These are phyloP conservation scores for Daldinia loculata DNA, from an alignment of 495 filamentous ascomycete species.

Conservation along the genomic window DNA sequence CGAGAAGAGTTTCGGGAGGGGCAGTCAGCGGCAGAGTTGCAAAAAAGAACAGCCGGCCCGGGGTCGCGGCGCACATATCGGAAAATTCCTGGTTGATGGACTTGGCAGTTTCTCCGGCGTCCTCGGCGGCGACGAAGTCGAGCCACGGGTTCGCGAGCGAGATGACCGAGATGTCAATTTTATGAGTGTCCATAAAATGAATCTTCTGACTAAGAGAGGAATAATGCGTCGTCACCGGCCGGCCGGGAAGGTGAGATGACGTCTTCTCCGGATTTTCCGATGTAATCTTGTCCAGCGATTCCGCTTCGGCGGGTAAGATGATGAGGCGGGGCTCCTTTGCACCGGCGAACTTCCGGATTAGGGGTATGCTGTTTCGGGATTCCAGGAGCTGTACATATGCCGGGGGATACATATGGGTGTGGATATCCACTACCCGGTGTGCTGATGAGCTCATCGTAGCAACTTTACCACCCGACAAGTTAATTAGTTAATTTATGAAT, in stretches of 20 bases:
- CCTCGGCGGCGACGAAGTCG: slow-evolving; percentile 75
- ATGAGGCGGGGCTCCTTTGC: slow-evolving; percentile 74
- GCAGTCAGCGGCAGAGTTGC: slow-evolving; percentile 82
- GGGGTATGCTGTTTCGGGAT: slow-evolving; percentile 77
- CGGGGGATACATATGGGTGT: slow-evolving; percentile 94
- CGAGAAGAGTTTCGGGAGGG: slow-evolving; percentile 64
- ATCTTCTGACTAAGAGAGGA: slow-evolving; percentile 77
- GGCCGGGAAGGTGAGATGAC: slow-evolving; percentile 63
- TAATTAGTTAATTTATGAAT: neutral
- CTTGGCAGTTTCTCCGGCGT: slow-evolving; percentile 68
- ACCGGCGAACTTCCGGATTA: slow-evolving; percentile 74
- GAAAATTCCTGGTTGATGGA: slow-evolving; percentile 82
- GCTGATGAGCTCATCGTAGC: slow-evolving; percentile 33
- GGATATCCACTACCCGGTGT: slow-evolving; percentile 77
- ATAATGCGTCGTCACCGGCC: slow-evolving; percentile 79
- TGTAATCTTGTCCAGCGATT: slow-evolving; percentile 58
- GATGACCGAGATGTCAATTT: slow-evolving; percentile 83
- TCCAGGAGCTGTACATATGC: slow-evolving; percentile 83
- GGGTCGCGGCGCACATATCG: slow-evolving; percentile 66
- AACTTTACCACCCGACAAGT: neutral
- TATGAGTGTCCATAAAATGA: slow-evolving; percentile 85
- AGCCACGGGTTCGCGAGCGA: slow-evolving; percentile 97
- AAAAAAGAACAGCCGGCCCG: slow-evolving; percentile 77
- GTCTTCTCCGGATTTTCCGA: slow-evolving; percentile 46
- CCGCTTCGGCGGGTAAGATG: slow-evolving; percentile 75